phyloP scores from a whole-genome alignment of 1,284 basidiomycete genomes.

The Stereum hirsutum region DNA sequence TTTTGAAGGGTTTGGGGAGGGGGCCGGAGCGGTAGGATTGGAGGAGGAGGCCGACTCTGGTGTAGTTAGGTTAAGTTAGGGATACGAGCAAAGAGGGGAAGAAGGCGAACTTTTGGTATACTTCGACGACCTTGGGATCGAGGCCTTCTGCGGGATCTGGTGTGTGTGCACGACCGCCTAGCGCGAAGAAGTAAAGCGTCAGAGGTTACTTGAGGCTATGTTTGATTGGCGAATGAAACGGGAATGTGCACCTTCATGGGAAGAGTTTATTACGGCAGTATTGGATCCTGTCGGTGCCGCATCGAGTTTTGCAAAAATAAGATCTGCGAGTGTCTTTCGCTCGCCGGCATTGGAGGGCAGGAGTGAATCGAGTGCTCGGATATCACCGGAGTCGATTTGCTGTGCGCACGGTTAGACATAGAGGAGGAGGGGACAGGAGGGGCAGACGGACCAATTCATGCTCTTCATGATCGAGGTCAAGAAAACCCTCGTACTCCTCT shows the following conservation, averaged over 20 bases:
- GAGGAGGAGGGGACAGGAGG: not conserved
- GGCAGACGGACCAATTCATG: constrained; percentile 18
- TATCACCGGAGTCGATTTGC: constrained; percentile 87
- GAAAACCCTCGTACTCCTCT: constrained; percentile 42
- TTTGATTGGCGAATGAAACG: not conserved
- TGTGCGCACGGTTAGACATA: constrained; percentile 22
- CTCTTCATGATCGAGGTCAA: constrained; percentile 36
- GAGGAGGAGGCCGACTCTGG: constrained; percentile 80
- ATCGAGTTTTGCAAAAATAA: constrained; percentile 91
- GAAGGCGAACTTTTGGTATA: constrained; percentile 79
- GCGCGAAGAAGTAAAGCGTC: not conserved
- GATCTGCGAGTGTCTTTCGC: constrained; percentile 84
- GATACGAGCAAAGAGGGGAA: not conserved
- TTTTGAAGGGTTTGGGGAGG: constrained; percentile 96
- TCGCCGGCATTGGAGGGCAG: constrained; percentile 65
- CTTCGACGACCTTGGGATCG: constrained; percentile 93
- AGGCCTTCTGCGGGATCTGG: constrained; percentile 89
- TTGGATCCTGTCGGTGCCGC: constrained; percentile 37
- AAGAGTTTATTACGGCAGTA: constrained; percentile 45
- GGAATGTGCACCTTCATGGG: constrained; percentile 38
- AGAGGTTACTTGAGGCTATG: not conserved
- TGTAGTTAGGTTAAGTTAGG: not conserved
- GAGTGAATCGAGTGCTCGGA: constrained; percentile 77
- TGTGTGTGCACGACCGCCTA: constrained; percentile 30
- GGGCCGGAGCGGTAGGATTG: constrained; percentile 93